A percentile compares a stretch with the other conserved stretches of the same genome.
Conservation (phyloP, 257 asterid species). For the Marsdenia floribunda region DNA sequence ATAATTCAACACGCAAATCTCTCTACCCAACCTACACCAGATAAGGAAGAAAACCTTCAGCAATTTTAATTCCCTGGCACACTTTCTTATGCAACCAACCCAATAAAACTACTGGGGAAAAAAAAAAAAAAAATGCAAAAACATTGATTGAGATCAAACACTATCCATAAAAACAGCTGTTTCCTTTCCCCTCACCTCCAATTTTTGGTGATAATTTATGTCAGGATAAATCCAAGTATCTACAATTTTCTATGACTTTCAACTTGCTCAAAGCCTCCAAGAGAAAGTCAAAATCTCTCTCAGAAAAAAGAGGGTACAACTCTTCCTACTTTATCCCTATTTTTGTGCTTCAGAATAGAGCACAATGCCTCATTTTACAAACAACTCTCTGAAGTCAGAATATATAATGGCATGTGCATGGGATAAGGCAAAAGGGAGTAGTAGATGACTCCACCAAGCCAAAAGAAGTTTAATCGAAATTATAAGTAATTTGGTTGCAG, state of each 20-base stretch:
- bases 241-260: not conserved
- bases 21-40: too few relatives aligned
- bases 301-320: not conserved
- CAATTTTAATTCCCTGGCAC: not conserved
- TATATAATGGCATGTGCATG: not conserved
- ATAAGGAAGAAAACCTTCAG: not conserved
- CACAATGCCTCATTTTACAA: not conserved
- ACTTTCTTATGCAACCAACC: not conserved
- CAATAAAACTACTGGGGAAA: not conserved
- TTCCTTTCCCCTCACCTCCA: not conserved
- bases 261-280: constrained; percentile 1
- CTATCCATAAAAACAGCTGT: not conserved
- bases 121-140: not conserved
- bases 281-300: not conserved
- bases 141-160: not conserved
- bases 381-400: not conserved
- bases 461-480: not conserved
- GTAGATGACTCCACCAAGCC: not conserved
- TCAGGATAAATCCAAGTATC: not conserved
- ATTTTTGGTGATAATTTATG: not conserved
- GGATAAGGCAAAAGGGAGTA: not conserved
- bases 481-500: not conserved
- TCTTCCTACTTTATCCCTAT: not conserved
- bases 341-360: not conserved
- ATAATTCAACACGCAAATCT: too few relatives aligned